These are phyloP conservation scores for Colletotrichum sublineola DNA, from an alignment of 2,329 filamentous ascomycete genomes.

Conservation along the genomic window DNA sequence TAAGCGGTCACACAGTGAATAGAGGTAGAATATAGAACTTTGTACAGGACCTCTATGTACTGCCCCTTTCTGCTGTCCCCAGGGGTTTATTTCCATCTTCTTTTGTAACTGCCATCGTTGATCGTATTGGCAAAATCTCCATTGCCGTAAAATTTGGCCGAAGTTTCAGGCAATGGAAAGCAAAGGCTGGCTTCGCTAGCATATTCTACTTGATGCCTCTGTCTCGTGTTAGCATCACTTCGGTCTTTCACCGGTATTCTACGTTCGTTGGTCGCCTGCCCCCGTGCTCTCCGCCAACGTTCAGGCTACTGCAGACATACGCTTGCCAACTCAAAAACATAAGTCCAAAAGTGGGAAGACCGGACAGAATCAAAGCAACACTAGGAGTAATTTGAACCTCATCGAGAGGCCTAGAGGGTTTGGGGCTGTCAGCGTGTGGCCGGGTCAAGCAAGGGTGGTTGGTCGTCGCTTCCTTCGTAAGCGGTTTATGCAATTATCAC, in stretches of 20 bases:
- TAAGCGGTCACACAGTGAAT: not conserved
- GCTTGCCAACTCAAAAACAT: not conserved
- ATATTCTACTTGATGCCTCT: not conserved
- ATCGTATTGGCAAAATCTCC: not conserved
- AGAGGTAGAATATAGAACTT: not conserved
- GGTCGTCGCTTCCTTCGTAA: not conserved
- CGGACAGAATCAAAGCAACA: not conserved
- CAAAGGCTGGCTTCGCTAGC: not conserved
- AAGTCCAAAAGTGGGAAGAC: not conserved
- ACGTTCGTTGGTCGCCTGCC: not conserved
- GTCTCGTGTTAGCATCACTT: not conserved
- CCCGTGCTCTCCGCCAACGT: not conserved
- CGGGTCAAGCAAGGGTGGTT: not conserved
- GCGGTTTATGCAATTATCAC: not conserved
- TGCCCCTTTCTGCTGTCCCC: not conserved
- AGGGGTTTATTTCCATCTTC: not conserved
- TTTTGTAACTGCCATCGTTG: not conserved
- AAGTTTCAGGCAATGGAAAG: not conserved
- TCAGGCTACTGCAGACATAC: not conserved
- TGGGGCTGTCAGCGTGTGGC: not conserved
- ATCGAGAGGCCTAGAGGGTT: not conserved
- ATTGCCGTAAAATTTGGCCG: not conserved
- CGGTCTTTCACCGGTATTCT: not conserved
- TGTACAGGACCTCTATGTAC: no score
- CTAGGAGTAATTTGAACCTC: not conserved